These are phyloP conservation scores for Hypoxylon sp. DNA, from an alignment of 2,329 filamentous ascomycete genomes.

Conservation along the genomic window DNA sequence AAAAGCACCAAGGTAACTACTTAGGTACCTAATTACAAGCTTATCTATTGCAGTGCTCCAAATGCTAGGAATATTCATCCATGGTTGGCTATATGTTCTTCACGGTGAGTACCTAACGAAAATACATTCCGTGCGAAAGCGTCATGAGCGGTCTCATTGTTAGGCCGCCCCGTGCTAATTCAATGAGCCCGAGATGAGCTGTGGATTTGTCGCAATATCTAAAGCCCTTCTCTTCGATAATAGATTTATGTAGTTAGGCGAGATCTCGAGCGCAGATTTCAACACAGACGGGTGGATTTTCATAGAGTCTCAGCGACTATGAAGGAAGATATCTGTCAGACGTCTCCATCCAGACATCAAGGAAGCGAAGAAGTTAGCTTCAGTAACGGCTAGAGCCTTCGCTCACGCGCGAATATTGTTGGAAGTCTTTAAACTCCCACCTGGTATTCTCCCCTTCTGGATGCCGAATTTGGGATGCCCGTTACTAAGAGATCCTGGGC, in stretches of 20 bases:
- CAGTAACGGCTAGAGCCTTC: background rate
- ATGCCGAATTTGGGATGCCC: background rate
- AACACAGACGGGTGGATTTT: background rate
- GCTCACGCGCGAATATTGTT: background rate
- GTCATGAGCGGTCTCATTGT: no score
- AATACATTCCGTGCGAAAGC: no score
- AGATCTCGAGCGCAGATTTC: background rate
- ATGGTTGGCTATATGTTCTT: no score
- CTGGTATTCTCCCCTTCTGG: background rate
- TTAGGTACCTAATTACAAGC: no score
- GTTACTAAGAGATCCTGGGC: background rate
- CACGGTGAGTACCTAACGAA: no score
- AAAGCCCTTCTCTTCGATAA: no score
- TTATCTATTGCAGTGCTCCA: no score
- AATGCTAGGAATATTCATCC: no score
- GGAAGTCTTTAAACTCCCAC: background rate
- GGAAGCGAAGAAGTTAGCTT: background rate
- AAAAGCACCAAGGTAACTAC: no score
- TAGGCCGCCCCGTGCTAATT: no score
- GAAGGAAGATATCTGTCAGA: background rate
- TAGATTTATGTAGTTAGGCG: background rate
- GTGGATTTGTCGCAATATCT: no score
- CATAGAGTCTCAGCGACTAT: background rate
- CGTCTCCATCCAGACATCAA: background rate
- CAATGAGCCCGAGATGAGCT: no score